phyloP scores from a whole-genome alignment of 176 grass and related monocot genomes.

The Guadua angustifolia region DNA sequence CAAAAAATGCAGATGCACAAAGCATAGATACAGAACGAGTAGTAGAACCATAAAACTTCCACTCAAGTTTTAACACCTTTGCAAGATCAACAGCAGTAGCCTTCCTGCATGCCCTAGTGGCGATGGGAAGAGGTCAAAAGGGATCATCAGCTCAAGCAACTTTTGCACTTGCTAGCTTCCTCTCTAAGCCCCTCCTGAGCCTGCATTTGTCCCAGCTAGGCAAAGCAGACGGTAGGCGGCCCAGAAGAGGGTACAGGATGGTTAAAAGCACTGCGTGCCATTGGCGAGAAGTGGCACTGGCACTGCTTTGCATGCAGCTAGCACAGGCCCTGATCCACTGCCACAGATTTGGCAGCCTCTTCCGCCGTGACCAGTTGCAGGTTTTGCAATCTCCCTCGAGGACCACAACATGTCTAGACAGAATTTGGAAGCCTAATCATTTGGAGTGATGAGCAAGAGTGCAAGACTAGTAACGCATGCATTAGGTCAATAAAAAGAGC shows the following conservation, averaged over 20 bases:
- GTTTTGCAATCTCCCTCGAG: constrained; percentile 9
- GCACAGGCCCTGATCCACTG: constrained; percentile 35
- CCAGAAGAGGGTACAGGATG: not conserved
- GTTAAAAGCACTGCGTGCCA: constrained; percentile 15
- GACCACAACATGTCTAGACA: constrained; percentile 16
- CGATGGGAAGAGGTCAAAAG: not conserved
- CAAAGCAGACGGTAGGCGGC: not conserved
- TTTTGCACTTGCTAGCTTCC: constrained; percentile 4
- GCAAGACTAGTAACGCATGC: not conserved
- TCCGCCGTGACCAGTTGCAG: constrained; percentile 15
- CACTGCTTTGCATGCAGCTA: constrained; percentile 33
- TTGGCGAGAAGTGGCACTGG: constrained; percentile 42
- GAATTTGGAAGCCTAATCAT: not conserved
- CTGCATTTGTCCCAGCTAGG: constrained; percentile 16
- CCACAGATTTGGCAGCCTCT: constrained; percentile 42
- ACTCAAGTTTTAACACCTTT: not conserved
- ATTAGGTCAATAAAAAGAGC: not conserved
- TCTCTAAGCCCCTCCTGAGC: not conserved
- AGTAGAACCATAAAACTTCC: not conserved
- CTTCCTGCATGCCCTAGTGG: not conserved
- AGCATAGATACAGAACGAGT: not conserved
- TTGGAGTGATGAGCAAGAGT: not conserved
- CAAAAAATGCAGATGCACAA: not conserved
- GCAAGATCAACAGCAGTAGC: not conserved
- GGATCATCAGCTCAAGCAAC: not conserved